Percentiles rank a stretch among this genome's conserved stretches.
Evolutionary conservation across 345 rosid species (phyloP).

Genomic region (Hevea brasiliensis): DNA sequence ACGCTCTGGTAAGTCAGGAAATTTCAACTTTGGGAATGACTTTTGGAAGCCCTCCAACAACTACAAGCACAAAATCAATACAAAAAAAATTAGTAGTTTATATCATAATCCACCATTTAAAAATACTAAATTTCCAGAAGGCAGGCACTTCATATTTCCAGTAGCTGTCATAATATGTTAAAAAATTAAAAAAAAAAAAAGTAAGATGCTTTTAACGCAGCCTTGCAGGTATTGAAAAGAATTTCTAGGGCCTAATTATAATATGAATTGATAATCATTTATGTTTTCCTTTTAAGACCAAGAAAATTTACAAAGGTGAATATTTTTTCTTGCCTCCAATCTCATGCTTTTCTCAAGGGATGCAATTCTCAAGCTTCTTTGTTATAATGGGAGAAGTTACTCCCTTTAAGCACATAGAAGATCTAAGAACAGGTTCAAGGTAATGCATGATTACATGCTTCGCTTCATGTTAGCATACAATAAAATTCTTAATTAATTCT

Average conservation of each 20-base stretch:
- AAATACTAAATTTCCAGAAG: not conserved
- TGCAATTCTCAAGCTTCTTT: not conserved
- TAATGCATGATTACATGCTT: not conserved
- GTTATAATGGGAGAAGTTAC: not conserved
- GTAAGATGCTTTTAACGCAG: not conserved
- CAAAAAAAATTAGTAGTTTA: constrained; percentile 17
- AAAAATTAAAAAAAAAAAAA: no score
- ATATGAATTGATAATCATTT: not conserved
- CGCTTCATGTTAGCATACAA: no score
- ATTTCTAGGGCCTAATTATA: not conserved
- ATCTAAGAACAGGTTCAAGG: not conserved
- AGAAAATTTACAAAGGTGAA: no score
- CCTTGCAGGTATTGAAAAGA: no score
- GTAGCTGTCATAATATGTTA: not conserved
- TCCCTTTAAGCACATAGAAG: not conserved
- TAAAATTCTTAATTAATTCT: no score
- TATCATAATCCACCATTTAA: constrained; percentile 9
- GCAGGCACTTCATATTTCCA: not conserved
- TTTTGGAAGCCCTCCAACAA: constrained; percentile 77
- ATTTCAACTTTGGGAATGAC: constrained; percentile 63
- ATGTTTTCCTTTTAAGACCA: not conserved
- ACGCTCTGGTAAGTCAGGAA: constrained; percentile 89
- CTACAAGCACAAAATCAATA: constrained; percentile 49
- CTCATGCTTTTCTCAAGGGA: not conserved
- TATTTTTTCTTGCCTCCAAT: not conserved